phyloP scores from a whole-genome alignment of 495 filamentous ascomycete genomes.

The Penicillium flavigenum region DNA sequence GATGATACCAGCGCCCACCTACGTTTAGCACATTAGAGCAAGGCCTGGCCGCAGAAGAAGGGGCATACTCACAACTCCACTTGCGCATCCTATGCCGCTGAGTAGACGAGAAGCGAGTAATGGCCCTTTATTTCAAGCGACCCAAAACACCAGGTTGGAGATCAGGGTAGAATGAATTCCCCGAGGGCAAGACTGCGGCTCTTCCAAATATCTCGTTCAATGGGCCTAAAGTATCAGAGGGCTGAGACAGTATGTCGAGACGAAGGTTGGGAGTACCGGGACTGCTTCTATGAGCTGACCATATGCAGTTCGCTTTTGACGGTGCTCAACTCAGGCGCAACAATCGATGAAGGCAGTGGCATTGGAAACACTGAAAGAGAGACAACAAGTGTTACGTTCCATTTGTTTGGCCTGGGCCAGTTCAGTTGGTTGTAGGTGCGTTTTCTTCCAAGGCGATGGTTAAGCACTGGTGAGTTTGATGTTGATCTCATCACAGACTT shows the following conservation, averaged over 20 bases:
- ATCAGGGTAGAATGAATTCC: constrained; percentile 52
- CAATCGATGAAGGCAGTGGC: constrained; percentile 56
- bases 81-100: neutral
- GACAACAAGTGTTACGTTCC: constrained; percentile 2
- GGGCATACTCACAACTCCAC: constrained; percentile 22
- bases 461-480: neutral
- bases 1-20: constrained; percentile 34
- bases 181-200: constrained; percentile 47
- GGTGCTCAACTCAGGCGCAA: constrained; percentile 55
- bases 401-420: constrained; percentile 11
- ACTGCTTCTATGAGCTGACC: constrained; percentile 43
- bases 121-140: constrained; percentile 44
- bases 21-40: neutral
- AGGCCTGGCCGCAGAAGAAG: neutral
- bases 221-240: constrained; percentile 55
- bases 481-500: neutral
- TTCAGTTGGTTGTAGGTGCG: constrained; percentile 3
- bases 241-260: constrained; percentile 44
- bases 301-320: constrained; percentile 58
- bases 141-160: constrained; percentile 54
- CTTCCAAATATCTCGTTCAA: constrained; percentile 60
- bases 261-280: constrained; percentile 51
- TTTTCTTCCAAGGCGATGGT: neutral
- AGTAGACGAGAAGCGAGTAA: constrained; percentile 41
- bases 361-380: constrained; percentile 11